Evolutionary conservation across 768 basidiomycete species (phyloP).

Genomic region (Boletus sp.): DNA sequence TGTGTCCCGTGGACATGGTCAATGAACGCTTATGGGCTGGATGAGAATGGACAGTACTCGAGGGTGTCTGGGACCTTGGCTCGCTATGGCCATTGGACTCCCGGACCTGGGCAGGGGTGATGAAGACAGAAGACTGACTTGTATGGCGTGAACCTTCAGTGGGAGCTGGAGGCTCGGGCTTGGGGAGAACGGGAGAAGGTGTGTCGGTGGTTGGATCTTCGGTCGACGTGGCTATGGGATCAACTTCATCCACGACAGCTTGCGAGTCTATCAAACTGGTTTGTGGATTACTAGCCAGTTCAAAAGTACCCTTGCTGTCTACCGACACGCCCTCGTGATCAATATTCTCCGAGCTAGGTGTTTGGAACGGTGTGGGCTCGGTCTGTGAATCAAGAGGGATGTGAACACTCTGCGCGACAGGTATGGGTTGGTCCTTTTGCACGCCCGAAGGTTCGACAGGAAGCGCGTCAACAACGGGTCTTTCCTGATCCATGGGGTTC

Average conservation of each 20-base stretch:
- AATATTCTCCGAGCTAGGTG: not conserved
- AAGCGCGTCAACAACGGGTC: constrained; percentile 3
- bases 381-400: constrained; percentile 3
- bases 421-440: constrained; percentile 8
- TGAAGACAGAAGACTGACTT: constrained; percentile 5
- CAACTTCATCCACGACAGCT: not conserved
- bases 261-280: not conserved
- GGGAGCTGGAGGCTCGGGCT: not conserved
- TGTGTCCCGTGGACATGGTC: constrained; percentile 66
- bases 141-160: constrained; percentile 5
- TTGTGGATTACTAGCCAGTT: not conserved
- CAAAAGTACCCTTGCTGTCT: not conserved
- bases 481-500: constrained; percentile 20
- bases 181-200: constrained; percentile 10
- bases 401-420: constrained; percentile 8
- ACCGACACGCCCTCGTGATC: not conserved
- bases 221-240: constrained; percentile 1
- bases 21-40: constrained; percentile 52
- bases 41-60: constrained; percentile 15
- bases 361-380: constrained; percentile 5
- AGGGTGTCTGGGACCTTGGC: constrained; percentile 20
- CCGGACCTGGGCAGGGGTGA: constrained; percentile 1
- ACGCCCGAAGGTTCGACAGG: not conserved
- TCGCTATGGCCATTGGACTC: constrained; percentile 17
- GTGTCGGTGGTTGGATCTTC: not conserved